phyloP scores from a whole-genome alignment of 75 land plant genomes.

The Larix kaempferi region DNA sequence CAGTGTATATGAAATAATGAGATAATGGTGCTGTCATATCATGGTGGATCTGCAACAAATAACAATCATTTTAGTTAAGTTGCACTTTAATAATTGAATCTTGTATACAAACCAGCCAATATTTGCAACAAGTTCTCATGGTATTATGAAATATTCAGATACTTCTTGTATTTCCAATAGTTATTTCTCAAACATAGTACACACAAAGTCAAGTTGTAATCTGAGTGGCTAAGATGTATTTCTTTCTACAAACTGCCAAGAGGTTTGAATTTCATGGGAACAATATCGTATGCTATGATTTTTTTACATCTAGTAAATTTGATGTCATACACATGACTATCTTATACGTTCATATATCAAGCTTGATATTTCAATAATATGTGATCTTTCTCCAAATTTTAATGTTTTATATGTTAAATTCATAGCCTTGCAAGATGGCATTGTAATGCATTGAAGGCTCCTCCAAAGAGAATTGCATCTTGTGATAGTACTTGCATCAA shows the following conservation, averaged over 20 bases:
- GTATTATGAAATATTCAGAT: not conserved
- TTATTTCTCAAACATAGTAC: not conserved
- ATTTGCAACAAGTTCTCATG: not conserved
- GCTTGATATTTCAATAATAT: too few relatives aligned
- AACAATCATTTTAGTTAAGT: not conserved
- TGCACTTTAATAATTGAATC: not conserved
- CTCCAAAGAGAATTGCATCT: too few relatives aligned
- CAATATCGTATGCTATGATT: too few relatives aligned
- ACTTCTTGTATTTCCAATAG: not conserved
- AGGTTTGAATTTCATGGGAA: too few relatives aligned
- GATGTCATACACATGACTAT: too few relatives aligned
- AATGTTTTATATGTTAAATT: too few relatives aligned
- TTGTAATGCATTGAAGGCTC: too few relatives aligned
- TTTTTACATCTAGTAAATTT: too few relatives aligned
- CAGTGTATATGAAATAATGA: slow-evolving; percentile 80
- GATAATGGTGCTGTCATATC: slow-evolving; percentile 85
- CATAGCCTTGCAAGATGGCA: too few relatives aligned
- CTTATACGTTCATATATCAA: too few relatives aligned
- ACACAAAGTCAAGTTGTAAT: not conserved
- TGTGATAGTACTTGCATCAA: too few relatives aligned
- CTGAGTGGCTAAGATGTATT: not conserved
- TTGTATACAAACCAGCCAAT: not conserved
- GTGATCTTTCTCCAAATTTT: too few relatives aligned
- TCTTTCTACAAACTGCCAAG: not conserved
- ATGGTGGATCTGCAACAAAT: slow-evolving; percentile 67